phyloP scores from a whole-genome alignment of 441 rosid genomes.

The Erodium chrysanthum region DNA sequence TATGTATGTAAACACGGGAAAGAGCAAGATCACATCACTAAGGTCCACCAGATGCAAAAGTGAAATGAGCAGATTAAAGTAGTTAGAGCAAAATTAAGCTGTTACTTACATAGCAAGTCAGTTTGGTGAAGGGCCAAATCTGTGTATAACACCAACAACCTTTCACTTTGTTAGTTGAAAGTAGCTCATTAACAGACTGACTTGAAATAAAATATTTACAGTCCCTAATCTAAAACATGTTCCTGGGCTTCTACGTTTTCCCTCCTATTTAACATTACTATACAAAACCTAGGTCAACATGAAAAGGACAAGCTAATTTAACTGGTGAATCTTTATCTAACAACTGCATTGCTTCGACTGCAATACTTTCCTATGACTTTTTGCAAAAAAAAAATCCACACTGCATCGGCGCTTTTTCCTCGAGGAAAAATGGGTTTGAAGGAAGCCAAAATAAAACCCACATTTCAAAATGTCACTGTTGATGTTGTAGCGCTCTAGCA shows the following conservation, averaged over 20 bases:
- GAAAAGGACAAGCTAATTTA: neutral
- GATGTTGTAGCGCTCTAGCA: constrained; percentile 35
- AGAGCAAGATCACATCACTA: neutral
- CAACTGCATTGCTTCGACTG: neutral
- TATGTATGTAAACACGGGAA: neutral
- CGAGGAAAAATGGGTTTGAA: neutral
- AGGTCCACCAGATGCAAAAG: neutral
- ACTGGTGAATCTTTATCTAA: neutral
- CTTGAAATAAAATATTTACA: neutral
- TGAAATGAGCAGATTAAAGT: neutral
- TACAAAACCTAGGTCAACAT: neutral
- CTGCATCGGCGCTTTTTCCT: neutral
- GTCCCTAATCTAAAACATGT: neutral
- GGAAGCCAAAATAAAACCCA: neutral
- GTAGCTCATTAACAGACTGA: neutral
- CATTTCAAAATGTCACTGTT: constrained; percentile 14
- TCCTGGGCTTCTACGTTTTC: neutral
- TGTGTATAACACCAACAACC: constrained; percentile 15
- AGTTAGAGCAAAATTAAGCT: neutral
- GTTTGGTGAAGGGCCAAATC: constrained; percentile 11
- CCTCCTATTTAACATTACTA: constrained; percentile 1
- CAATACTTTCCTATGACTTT: neutral
- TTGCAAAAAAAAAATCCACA: neutral
- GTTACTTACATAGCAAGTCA: constrained; percentile 16
- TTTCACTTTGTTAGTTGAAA: constrained; percentile 13